These are phyloP conservation scores for Penicillium sp. DNA, from an alignment of 2,329 filamentous ascomycete genomes.

Conservation along the genomic window DNA sequence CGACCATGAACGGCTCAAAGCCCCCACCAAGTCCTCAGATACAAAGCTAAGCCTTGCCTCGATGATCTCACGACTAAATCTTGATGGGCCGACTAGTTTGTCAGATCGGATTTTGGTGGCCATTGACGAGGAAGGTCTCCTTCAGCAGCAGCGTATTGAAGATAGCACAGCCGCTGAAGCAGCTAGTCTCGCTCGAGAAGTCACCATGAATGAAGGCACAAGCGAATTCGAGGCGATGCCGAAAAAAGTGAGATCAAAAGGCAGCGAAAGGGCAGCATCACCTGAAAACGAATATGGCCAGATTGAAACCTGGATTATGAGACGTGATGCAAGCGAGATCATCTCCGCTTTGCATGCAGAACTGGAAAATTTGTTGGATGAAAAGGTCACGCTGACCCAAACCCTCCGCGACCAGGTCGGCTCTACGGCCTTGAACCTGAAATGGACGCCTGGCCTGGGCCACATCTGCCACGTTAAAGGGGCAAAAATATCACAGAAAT, in stretches of 20 bases:
- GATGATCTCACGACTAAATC: constrained; percentile 37
- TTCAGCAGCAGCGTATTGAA: constrained; percentile 72
- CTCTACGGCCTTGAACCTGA: constrained; percentile 68
- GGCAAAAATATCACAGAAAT: constrained; percentile 58
- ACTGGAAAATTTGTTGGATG: constrained; percentile 58
- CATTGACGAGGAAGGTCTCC: constrained; percentile 91
- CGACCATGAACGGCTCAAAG: constrained; percentile 13
- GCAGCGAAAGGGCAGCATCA: constrained; percentile 24
- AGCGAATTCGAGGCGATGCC: constrained; percentile 56
- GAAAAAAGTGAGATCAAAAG: constrained; percentile 45
- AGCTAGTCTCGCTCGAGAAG: constrained; percentile 68
- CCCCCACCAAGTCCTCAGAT: constrained; percentile 6
- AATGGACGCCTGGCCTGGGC: constrained; percentile 82
- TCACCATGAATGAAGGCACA: constrained; percentile 64
- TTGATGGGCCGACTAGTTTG: constrained; percentile 65
- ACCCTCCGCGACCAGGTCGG: constrained; percentile 60
- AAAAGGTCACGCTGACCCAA: constrained; percentile 61
- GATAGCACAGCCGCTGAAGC: constrained; percentile 69
- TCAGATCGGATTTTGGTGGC: constrained; percentile 69
- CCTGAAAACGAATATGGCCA: constrained; percentile 38
- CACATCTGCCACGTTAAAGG: constrained; percentile 90
- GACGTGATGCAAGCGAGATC: constrained; percentile 61
- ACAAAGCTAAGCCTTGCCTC: constrained; percentile 24
- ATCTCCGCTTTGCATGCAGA: constrained; percentile 67
- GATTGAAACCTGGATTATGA: constrained; percentile 63